Evolutionary conservation across 129 eudicot genomes (phyloP).

Genomic region (Centella asiatica): DNA sequence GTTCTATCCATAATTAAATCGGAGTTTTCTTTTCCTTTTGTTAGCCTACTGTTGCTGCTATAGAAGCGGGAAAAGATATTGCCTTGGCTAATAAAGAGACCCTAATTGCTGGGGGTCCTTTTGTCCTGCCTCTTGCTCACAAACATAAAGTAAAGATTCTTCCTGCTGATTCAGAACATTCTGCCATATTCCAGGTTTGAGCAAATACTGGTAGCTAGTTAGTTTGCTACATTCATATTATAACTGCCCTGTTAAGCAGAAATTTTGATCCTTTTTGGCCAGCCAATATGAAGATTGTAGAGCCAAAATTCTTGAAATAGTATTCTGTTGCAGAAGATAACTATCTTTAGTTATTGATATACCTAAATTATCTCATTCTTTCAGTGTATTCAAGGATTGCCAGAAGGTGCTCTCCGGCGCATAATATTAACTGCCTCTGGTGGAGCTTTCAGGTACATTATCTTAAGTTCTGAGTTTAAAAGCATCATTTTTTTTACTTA

Average conservation of each 20-base stretch:
- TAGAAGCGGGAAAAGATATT: slow-evolving; percentile 92
- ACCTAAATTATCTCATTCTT: slow-evolving; percentile 16
- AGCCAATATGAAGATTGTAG: background rate
- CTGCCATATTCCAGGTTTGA: slow-evolving; percentile 95
- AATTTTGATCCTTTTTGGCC: background rate
- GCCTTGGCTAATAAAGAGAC: slow-evolving; percentile 98
- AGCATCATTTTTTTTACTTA: too few relatives aligned
- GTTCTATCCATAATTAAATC: slow-evolving; percentile 3
- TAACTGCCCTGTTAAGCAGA: background rate
- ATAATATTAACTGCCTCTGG: slow-evolving; percentile 95
- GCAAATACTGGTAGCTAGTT: too few relatives aligned
- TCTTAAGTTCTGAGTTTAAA: too few relatives aligned
- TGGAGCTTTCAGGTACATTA: slow-evolving; percentile 84
- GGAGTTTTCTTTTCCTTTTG: slow-evolving; percentile 7
- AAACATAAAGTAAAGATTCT: slow-evolving; percentile 98
- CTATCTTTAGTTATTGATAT: background rate
- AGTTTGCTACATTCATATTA: background rate
- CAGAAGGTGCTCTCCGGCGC: slow-evolving; percentile 91
- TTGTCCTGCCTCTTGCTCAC: slow-evolving; percentile 95
- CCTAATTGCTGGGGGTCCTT: slow-evolving; percentile 95
- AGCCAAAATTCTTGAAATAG: background rate
- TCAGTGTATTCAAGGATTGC: slow-evolving; percentile 97
- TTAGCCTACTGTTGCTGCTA: slow-evolving; percentile 99
- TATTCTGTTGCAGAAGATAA: background rate
- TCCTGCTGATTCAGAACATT: slow-evolving; percentile 98